Evolutionary conservation across 345 rosid species (phyloP).

Genomic region (Gossypium herbaceum): DNA sequence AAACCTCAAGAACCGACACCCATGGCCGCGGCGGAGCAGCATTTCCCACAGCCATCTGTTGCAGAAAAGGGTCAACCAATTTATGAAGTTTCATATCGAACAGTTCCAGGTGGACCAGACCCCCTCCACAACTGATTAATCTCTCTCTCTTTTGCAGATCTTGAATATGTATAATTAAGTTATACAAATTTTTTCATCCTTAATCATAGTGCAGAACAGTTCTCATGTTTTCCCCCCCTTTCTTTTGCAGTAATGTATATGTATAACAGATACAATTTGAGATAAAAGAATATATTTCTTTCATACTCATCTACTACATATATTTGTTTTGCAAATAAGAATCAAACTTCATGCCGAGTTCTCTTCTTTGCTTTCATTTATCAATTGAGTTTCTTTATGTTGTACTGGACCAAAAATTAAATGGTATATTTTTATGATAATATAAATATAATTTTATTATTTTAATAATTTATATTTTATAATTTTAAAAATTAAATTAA

Average conservation of each 20-base stretch:
- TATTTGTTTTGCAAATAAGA: no score
- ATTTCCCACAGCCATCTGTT: constrained; percentile 10
- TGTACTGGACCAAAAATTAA: no score
- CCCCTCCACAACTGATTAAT: constrained; percentile 51
- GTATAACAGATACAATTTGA: constrained; percentile 18
- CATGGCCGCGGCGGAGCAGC: constrained; percentile 9
- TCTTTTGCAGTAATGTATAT: constrained; percentile 20
- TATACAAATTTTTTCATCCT: constrained; percentile 1
- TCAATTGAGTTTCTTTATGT: no score
- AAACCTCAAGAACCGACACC: constrained; percentile 6
- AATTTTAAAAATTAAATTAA: no score
- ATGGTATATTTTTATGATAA: no score
- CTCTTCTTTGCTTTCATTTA: no score
- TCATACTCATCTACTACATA: no score
- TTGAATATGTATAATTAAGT: not conserved
- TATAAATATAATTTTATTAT: no score
- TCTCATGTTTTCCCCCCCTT: not conserved
- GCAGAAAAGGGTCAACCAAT: constrained; percentile 22
- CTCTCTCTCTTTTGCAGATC: not conserved
- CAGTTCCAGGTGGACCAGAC: constrained; percentile 52
- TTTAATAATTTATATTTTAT: no score
- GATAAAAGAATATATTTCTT: not conserved
- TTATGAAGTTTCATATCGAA: constrained; percentile 39
- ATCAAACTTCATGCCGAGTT: no score
- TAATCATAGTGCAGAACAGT: constrained; percentile 11